Evolutionary conservation across 768 basidiomycete species (phyloP), one percentile per base, ranked within the genome.

Genomic region (Guyanaporus albipodus): DNA sequence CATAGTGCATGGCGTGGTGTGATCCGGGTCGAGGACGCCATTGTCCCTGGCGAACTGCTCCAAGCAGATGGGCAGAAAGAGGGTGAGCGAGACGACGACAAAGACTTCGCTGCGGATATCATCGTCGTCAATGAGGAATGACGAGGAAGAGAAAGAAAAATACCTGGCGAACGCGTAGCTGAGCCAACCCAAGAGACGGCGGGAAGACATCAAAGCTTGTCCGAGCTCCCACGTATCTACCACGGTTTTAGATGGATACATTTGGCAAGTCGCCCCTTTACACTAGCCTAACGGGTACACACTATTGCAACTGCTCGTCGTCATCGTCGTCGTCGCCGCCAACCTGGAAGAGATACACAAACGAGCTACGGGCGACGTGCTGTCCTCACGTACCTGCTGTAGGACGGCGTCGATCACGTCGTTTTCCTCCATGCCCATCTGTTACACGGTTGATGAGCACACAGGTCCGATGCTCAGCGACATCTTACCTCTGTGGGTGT

Each of bases 11-110:
- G 77, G 80, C n/a, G 68, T 51, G 0, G 70, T 76, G 52, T 76
- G 77, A 46, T 86, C 86, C 0, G 90, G 90, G 15, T 83, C 69
- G 2, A 90, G 63, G 56, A 74, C 88, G 0, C 92, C 92, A 62
- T 93, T 89, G 67, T 93, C 91, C 49, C 91, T 69, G 2, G 92
- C 92, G 53, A 93, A 91, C 65, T 94, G 92, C 63, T 88, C 87
- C 8, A 90, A 70, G 61, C 83, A 87, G 55, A 91, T 86, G 3
- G 90, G 88, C 2, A 91, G 73, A 59, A 91, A 91, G 19, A 91
- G 73, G 0, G 87, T 87, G 62, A 92, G 67, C 0, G 84, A 87
- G 14, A 88, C 87, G 38, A 88, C 79, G 15, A 85, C 86, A 58
- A 91, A 90, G 7, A 87, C 85, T 62, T 89, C 85, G 63, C 85